Conservation (phyloP, 495 filamentous ascomycete species). For the Penicillium maclennaniae region DNA sequence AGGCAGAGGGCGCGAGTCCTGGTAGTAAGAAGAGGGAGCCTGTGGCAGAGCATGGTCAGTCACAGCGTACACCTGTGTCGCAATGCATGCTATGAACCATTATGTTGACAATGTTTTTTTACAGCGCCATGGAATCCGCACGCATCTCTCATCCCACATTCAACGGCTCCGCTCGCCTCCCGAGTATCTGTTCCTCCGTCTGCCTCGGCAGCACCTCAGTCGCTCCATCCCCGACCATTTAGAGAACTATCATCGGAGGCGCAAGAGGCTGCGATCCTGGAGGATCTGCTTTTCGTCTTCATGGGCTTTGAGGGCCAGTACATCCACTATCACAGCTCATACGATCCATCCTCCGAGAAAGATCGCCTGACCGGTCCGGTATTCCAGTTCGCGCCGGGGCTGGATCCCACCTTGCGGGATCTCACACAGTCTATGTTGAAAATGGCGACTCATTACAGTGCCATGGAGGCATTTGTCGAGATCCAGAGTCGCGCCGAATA, state of each 20-base stretch:
- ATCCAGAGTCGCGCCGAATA: constrained; percentile 90
- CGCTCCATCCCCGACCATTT: constrained; percentile 68
- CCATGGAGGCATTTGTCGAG: constrained; percentile 89
- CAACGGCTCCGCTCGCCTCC: constrained; percentile 81
- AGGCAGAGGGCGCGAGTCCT: constrained; percentile 38
- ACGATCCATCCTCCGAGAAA: constrained; percentile 79
- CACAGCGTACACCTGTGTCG: neutral
- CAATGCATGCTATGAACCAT: neutral
- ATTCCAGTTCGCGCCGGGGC: constrained; percentile 74
- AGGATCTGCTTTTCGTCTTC: constrained; percentile 89
- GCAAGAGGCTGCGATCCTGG: constrained; percentile 82
- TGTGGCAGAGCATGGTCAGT: constrained; percentile 34
- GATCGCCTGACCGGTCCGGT: constrained; percentile 76
- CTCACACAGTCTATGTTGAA: constrained; percentile 84
- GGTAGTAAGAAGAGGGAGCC: constrained; percentile 39
- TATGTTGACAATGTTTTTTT: constrained; percentile 10
- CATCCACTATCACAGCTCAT: constrained; percentile 76
- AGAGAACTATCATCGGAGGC: constrained; percentile 67
- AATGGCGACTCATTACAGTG: constrained; percentile 91
- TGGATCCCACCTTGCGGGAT: constrained; percentile 89
- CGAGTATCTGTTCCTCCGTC: constrained; percentile 81
- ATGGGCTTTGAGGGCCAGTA: constrained; percentile 99
- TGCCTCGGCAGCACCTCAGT: constrained; percentile 65
- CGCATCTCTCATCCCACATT: constrained; percentile 74
- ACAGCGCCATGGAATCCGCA: constrained; percentile 76